Base-by-base conservation (phyloP, 129 eudicot species). In the Flaveria robusta region DNA sequence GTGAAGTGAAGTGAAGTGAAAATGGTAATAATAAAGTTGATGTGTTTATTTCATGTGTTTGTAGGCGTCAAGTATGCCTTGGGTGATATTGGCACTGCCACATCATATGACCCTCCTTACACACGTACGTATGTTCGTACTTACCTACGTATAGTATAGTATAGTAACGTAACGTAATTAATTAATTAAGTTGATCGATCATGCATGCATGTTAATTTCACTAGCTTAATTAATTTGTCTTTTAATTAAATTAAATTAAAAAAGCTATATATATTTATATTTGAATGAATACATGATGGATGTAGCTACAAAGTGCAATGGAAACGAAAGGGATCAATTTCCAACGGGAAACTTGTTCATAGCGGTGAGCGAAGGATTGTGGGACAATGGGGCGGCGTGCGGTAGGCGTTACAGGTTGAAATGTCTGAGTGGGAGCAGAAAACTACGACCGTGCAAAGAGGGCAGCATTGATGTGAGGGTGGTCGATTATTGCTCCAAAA, bases 331-430 rank as follows among this genome's bases (percentile, higher is more conserved):
- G 46, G 91, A 85, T 42, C 96, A 89, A 50, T 86, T 89, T 63
- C 96, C 96, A 19, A 31, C 89, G 0, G 91, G 89, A 14, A 86
- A 86, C 76, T 68, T 89, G 34, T 89, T 89, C 19, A 84, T 83
- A 7, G 58, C 83, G 6, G 96, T 85, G 27, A 81, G 89, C 4
- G 89, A 86, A 72, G 96, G 86, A 52, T 72, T 89, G 26, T 89
- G 96, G 96, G 96, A 89, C 50, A 89, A 89, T 8, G 91, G 91
- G 31, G 96, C 96, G 2, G 95, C 95, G 3, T 89, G 95, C 16
- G 95, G 91, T 14, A 74, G 96, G 58, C 87, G 91, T 0, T 89
- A 89, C 75, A 74, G 89, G 12, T 26, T 89, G 37, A 81, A 72
- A 71, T 86, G 91, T 51, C 52, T 89, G 0, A 86, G 96, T 20